A percentile compares a stretch with the other conserved stretches of the same genome.
Evolutionary conservation across 1,139 yeast genomes (phyloP).

Genomic region (Kodamaea sp.): DNA sequence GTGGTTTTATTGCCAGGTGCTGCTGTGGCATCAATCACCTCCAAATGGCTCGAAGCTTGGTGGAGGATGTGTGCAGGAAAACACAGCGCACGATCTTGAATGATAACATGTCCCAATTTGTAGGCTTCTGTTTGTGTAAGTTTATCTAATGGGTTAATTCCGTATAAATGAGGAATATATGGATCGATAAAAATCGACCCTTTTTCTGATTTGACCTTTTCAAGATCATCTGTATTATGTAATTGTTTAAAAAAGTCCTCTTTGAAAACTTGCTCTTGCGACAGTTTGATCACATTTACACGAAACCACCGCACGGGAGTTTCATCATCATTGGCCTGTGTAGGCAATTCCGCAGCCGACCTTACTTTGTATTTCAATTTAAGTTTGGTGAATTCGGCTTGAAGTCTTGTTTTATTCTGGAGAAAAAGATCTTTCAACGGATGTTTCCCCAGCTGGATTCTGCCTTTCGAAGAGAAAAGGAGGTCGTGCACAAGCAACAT

Average conservation of each 20-base stretch:
- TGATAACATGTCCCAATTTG: constrained; percentile 70
- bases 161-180: constrained; percentile 71
- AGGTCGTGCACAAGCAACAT: constrained; percentile 76
- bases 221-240: constrained; percentile 42
- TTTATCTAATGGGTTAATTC: constrained; percentile 72
- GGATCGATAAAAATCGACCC: constrained; percentile 69
- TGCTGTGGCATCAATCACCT: constrained; percentile 88
- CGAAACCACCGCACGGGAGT: constrained; percentile 92
- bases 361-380: constrained; percentile 64
- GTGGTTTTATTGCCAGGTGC: constrained; percentile 99
- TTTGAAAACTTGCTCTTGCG: constrained; percentile 39
- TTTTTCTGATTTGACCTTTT: constrained; percentile 37
- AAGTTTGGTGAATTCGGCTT: constrained; percentile 76
- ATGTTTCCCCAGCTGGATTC: constrained; percentile 88
- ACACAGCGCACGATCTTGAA: constrained; percentile 95
- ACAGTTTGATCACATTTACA: constrained; percentile 55
- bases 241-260: constrained; percentile 44
- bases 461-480: constrained; percentile 67
- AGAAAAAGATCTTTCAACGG: constrained; percentile 80
- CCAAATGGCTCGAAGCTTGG: constrained; percentile 45
- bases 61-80: constrained; percentile 85
- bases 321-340: constrained; percentile 43
- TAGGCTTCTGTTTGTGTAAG: constrained; percentile 66
- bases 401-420: constrained; percentile 71
- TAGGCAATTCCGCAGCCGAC: constrained; percentile 32